A percentile compares a stretch with the other conserved stretches of the same genome.
Conservation (phyloP, 306 rosid species). For the Canavalia gladiata region DNA sequence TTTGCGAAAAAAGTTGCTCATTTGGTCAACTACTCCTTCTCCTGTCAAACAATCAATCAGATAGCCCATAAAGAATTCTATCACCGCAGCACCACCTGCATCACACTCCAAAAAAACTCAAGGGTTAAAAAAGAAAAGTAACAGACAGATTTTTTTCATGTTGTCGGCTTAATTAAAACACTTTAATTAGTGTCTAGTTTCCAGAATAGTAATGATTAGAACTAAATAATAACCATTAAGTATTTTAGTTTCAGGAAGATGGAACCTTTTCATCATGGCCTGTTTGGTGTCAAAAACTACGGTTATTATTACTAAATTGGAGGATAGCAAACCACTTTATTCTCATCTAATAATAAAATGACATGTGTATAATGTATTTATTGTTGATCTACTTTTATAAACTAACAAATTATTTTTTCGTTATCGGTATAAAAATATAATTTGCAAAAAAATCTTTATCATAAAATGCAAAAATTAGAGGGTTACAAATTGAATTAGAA, state of each 20-base stretch:
- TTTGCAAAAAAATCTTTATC: too few relatives aligned
- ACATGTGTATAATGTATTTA: too few relatives aligned
- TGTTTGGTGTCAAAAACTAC: conserved; percentile 72
- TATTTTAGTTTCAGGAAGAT: conserved; percentile 86
- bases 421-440: too few relatives aligned
- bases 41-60: conserved; percentile 93
- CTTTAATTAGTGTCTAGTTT: background rate
- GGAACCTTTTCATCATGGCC: conserved; percentile 90
- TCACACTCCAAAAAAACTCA: background rate
- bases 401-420: too few relatives aligned
- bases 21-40: conserved; percentile 83
- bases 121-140: too few relatives aligned
- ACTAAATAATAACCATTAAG: conserved; percentile 68
- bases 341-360: too few relatives aligned
- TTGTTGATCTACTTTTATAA: too few relatives aligned
- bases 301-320: conserved; percentile 54
- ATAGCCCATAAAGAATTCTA: conserved; percentile 81
- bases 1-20: conserved; percentile 86
- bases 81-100: conserved; percentile 57
- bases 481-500: too few relatives aligned
- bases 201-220: background rate
- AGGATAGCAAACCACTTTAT: too few relatives aligned
- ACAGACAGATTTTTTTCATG: too few relatives aligned
- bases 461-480: too few relatives aligned
- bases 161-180: background rate